Conservation (phyloP, 345 rosid genomes). For the Hypericum androsaemum region DNA sequence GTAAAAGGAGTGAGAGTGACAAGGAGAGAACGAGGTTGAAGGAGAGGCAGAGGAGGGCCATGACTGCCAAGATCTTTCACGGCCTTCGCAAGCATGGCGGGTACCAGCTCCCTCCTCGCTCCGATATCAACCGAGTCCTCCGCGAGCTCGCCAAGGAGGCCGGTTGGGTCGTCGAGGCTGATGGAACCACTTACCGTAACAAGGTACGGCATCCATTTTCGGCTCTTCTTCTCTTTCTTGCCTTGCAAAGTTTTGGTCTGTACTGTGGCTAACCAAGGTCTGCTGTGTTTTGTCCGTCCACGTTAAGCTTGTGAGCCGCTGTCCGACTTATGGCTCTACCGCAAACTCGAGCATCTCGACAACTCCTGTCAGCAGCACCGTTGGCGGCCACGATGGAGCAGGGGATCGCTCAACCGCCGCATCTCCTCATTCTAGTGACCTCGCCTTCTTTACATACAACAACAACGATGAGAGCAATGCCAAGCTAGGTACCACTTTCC, state of each 20-base stretch:
- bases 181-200: slow-evolving; percentile 39
- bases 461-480: no score
- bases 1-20: slow-evolving; percentile 32
- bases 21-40: slow-evolving; percentile 42
- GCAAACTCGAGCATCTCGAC: slow-evolving; percentile 14
- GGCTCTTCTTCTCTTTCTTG: not conserved
- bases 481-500: no score
- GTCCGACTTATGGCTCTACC: slow-evolving; percentile 26
- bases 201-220: slow-evolving; percentile 7
- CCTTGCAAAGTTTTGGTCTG: not conserved
- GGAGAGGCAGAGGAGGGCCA: slow-evolving; percentile 41
- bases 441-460: no score
- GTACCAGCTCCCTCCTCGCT: slow-evolving; percentile 34
- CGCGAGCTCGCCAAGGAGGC: slow-evolving; percentile 44
- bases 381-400: slow-evolving; percentile 11
- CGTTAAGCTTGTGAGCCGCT: slow-evolving; percentile 20
- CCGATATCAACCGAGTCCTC: slow-evolving; percentile 42
- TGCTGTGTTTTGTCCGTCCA: not conserved
- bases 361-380: slow-evolving; percentile 23
- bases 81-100: slow-evolving; percentile 38
- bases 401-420: slow-evolving; percentile 28
- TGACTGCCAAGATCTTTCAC: slow-evolving; percentile 39
- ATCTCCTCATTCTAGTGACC: no score
- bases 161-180: slow-evolving; percentile 42
- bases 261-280: not conserved